Evolutionary conservation across 2,329 filamentous ascomycete genomes (phyloP).

Genomic region (Elsinoe australis): DNA sequence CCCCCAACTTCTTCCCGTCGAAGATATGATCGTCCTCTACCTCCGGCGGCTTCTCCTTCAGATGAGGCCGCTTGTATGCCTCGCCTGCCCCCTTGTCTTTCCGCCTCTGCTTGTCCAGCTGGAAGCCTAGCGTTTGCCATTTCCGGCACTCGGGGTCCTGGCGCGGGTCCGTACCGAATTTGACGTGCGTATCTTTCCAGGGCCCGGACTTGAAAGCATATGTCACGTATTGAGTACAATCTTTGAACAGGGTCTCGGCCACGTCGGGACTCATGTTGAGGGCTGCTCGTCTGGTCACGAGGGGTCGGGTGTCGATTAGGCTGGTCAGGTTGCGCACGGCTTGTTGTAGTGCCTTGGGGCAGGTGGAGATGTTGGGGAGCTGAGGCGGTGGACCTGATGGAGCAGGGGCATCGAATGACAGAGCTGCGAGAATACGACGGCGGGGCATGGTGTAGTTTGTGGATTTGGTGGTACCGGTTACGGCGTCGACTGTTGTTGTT

Average conservation of each 20-base stretch:
- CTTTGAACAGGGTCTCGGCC: slow-evolving; percentile 54
- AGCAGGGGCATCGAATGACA: slow-evolving; percentile 54
- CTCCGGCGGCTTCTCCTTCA: slow-evolving; percentile 16
- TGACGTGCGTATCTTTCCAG: slow-evolving; percentile 80
- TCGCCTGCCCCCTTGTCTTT: slow-evolving; percentile 16
- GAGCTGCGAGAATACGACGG: slow-evolving; percentile 54
- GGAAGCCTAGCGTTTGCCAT: slow-evolving; percentile 88
- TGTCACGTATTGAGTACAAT: slow-evolving; percentile 73
- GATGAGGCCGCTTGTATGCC: slow-evolving; percentile 22
- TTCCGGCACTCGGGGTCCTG: slow-evolving; percentile 64
- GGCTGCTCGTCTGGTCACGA: slow-evolving; percentile 79
- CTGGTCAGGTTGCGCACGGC: slow-evolving; percentile 57
- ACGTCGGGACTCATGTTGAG: slow-evolving; percentile 59
- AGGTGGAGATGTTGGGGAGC: slow-evolving; percentile 46
- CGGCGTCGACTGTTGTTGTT: slow-evolving; percentile 16
- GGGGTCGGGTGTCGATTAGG: slow-evolving; percentile 65
- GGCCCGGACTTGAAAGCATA: slow-evolving; percentile 92
- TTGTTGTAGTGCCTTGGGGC: slow-evolving; percentile 42
- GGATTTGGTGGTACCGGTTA: slow-evolving; percentile 16
- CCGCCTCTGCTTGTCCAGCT: slow-evolving; percentile 39
- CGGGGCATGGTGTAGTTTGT: slow-evolving; percentile 40
- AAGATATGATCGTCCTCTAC: slow-evolving; percentile 60
- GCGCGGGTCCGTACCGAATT: slow-evolving; percentile 80
- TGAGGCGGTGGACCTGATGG: slow-evolving; percentile 54
- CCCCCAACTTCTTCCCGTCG: slow-evolving; percentile 65